Evolutionary conservation across 2,329 filamentous ascomycete genomes (phyloP), one percentile per base, ranked within the genome.

Genomic region (Scedosporium boydii): DNA sequence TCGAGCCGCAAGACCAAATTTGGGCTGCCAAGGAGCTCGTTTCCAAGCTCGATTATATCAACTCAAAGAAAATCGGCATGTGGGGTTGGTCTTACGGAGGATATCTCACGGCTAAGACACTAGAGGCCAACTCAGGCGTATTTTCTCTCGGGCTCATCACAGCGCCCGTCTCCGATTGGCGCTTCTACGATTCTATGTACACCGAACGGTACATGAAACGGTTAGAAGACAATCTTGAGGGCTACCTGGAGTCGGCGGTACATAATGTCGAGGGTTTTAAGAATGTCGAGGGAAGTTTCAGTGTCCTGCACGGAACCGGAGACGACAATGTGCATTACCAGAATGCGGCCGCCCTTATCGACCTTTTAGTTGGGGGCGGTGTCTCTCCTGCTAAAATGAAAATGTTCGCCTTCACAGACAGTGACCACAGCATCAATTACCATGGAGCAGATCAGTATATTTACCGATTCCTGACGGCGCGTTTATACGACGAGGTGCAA

Each of bases 251-350:
- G 60, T 83, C 83, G 0, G 85, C 85, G 0, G 84, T 89, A 1
- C 79, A 80, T 63, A 77, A 83, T 3, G 71, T 78, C 0, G 75
- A 76, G 0, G 87, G 87, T 0, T 90, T 90, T 77, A 83, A 83
- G 73, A 81, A 81, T 60, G 78, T 87, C 7, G 75, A 76, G 0
- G 87, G 87, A 3, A 79, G 81, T 2, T 83, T 88, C 65, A 75
- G 85, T 4, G 77, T 90, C 53, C 80, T 86, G 64, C 87, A 90
- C 68, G 87, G 87, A 0, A 83, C 84, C 0, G 86, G 85, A 0
- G 87, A 90, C 65, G 87, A 89, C 67, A 90, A 90, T 60, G 87
- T 89, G 14, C 87, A 90, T 68, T 89, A 87, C 69, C 86, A 89
- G 73, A 84, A 90, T 65, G 68, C 81, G 0, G 86, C 86, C 0